Base-by-base conservation (phyloP, 441 rosid species). In the Aleurites moluccanus region DNA sequence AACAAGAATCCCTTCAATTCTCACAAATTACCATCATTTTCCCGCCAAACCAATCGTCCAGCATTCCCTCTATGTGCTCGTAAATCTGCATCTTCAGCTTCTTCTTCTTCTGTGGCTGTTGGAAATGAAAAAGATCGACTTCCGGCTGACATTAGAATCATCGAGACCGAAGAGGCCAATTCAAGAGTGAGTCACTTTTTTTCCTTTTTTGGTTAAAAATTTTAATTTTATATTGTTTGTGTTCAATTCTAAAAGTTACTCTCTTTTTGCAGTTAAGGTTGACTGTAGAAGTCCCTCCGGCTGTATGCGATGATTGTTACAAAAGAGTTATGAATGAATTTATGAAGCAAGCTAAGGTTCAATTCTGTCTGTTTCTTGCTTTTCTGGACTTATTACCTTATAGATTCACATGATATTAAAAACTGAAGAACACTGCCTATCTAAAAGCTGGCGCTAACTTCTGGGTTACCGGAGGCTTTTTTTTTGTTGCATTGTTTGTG, bases 301-400 rank as follows among this genome's bases (percentile, higher is more conserved):
- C 80, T 64, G 96, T 91, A 3, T 89, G 98, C 52, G 85, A 88
- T 81, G 97, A 95, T 83, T 90, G 98, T 77, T 87, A 89, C 86
- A 84, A 76, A 45, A 81, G 90, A 79, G 96, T 92, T 61, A 72
- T 92, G 52, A 81, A 75, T 13, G 96, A 92, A 73, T 86, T 95
- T 75, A 86, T 77, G 86, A 92, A 86, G 84, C 83, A 83, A 76
- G 88, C 89, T 49, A 95, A 92, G 93, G 98, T 90, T 60, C 14
- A 4, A 2, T 28, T 52, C 4, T 10, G 15, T 75, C 10, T 28
- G 1, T 53, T 44, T 10, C 21, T 40, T 45, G 28, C 15, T 35
- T n/a, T 52, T 25, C n/a, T 71, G 55, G 66, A 18, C 15, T 50
- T 56, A 2, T 15, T 25, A 40, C 8, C 52, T 18, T 15, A 23